Conservation (phyloP, 2,329 filamentous ascomycete genomes). For the Coniochaeta prunicola region DNA sequence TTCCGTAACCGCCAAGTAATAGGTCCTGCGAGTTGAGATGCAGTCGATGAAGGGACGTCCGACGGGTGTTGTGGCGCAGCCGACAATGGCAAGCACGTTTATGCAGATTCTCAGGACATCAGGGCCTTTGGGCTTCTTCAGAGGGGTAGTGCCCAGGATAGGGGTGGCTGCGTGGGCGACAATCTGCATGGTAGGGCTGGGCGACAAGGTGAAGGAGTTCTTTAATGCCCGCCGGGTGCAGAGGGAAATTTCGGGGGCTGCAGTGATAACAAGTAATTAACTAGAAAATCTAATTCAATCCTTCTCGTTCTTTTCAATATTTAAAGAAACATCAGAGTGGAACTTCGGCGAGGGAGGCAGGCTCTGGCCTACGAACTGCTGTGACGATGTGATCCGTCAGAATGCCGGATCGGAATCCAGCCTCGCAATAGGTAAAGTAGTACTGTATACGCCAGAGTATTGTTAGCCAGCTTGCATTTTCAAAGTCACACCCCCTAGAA, state of each 20-base stretch:
- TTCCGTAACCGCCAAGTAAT: no score
- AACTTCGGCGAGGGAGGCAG: no score
- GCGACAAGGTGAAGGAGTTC: no score
- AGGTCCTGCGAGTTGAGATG: constrained; percentile 99
- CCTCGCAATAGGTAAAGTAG: constrained; percentile 71
- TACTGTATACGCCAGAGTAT: no score
- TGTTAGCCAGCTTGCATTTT: no score
- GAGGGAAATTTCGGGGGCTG: no score
- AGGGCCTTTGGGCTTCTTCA: constrained; percentile 87
- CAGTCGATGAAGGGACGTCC: constrained; percentile 98
- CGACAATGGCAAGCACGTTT: constrained; percentile 84
- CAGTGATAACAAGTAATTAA: no score
- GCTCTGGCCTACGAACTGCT: constrained; percentile 31
- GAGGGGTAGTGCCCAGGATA: constrained; percentile 88
- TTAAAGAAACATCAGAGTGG: no score
- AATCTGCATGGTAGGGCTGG: constrained; percentile 98
- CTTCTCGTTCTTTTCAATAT: no score
- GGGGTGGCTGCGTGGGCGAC: constrained; percentile 98
- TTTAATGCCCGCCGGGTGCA: no score
- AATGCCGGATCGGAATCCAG: constrained; percentile 64
- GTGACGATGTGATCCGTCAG: constrained; percentile 68
- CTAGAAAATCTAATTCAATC: no score
- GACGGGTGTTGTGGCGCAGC: constrained; percentile 97
- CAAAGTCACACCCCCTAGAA: no score
- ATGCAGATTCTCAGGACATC: constrained; percentile 87